Evolutionary conservation across 345 rosid species (phyloP).

Genomic region (Hibiscus trionum): DNA sequence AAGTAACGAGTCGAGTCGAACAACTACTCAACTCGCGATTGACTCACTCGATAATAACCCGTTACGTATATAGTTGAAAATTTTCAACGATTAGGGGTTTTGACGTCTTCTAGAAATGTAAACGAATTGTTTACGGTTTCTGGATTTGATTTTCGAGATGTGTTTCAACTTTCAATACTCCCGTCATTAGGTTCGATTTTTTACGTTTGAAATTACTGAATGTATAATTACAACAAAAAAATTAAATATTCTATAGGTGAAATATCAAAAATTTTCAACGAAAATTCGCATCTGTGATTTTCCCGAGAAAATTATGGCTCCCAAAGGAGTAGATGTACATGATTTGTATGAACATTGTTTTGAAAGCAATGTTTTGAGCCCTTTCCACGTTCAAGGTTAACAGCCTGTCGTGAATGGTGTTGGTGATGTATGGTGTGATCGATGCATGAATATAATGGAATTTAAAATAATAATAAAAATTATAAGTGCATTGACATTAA

Average conservation of each 20-base stretch:
- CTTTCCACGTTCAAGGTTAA: neutral
- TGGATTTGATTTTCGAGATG: no score
- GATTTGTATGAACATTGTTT: neutral
- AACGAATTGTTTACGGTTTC: no score
- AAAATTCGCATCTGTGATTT: neutral
- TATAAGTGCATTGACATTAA: neutral
- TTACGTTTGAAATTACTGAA: no score
- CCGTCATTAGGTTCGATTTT: no score
- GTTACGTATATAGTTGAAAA: no score
- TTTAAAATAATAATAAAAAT: neutral
- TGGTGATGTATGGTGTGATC: neutral
- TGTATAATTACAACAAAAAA: no score
- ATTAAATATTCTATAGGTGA: no score
- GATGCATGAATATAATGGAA: neutral
- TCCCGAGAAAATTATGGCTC: neutral
- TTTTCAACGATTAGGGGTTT: neutral
- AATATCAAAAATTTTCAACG: no score
- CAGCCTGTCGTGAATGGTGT: neutral
- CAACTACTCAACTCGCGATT: no score
- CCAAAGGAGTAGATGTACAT: neutral
- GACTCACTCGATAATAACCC: no score
- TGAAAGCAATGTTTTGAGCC: conserved; percentile 7
- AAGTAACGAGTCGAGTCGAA: no score
- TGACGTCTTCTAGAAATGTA: neutral
- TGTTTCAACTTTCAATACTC: no score